Base-by-base conservation (phyloP, 129 eudicot genomes). In the Smallanthus sonchifolius region DNA sequence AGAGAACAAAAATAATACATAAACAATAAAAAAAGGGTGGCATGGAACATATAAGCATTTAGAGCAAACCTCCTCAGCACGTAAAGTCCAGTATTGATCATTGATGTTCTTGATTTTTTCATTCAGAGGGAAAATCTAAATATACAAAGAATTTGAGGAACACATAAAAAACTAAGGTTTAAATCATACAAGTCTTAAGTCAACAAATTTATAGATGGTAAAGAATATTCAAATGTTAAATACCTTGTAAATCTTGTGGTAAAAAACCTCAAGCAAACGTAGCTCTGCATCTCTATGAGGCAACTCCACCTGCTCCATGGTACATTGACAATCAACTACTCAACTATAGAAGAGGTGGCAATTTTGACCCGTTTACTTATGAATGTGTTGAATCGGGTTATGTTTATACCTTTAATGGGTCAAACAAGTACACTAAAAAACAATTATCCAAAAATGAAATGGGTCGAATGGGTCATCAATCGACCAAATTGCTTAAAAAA, bases 201-300 rank as follows among this genome's bases (percentile, higher is more conserved):
- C n/a, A 6, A 51, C 4, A 51, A 5, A 28, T n/a, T 5, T n/a
- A 7, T 5, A 51, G 16, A 51, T n/a, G 16, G n/a, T 9, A 6
- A 11, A 4, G 11, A 15, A 44, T 44, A 44, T 44, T 15, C 59
- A 51, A 51, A 63, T 45, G 49, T 52, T 4, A 8, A 57, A 40
- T 78, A 92, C 97, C 97, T 88, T 92, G 87, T 92, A 92, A 55
- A 91, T 91, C 82, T 88, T 88, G 85, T 88, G 92, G 78, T 84
- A 84, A 85, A 86, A 91, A 75, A 91, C 92, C 64, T 86, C 92
- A 47, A 91, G 88, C 70, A 91, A 74, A 64, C 92, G 86, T 48
- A 91, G 86, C 70, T 91, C 95, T 13, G 97, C 95, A 78, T 78
- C 78, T 56, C 86, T 85, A 86, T 83, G 81, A 60, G 97, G 88